A percentile compares a stretch with the other conserved stretches of the same genome.
phyloP scores from a whole-genome alignment of 139 green algal genomes.

The Volvox africanus region DNA sequence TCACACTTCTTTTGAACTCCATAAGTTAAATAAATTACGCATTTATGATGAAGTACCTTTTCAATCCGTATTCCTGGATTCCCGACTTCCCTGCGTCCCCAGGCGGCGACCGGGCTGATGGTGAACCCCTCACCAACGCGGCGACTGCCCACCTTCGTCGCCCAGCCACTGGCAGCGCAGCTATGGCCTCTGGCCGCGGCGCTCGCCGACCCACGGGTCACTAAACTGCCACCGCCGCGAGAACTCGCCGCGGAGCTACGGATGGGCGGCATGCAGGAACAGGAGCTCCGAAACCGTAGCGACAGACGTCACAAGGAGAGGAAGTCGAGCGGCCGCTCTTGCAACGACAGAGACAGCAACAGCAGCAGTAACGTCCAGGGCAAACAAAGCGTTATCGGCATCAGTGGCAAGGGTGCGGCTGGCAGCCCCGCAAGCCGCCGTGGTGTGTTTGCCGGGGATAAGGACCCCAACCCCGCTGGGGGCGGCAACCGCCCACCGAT shows the following conservation, averaged over 20 bases:
- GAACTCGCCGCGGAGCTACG: background rate
- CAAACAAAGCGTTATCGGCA: no score
- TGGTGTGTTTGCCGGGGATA: background rate
- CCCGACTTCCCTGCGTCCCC: background rate
- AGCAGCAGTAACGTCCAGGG: background rate
- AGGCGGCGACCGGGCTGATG: background rate
- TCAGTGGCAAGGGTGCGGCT: background rate
- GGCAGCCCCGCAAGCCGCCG: background rate
- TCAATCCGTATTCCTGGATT: no score
- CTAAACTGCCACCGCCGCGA: background rate
- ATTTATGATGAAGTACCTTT: no score
- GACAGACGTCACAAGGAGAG: no score
- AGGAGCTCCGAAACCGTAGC: background rate
- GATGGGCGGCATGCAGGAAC: background rate
- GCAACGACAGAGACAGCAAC: background rate
- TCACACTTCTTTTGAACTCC: no score
- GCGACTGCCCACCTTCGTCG: background rate
- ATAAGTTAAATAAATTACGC: no score
- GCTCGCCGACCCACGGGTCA: conserved; percentile 6
- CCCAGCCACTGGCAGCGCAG: conserved; percentile 11
- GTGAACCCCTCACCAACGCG: conserved; percentile 29
- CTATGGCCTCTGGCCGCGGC: conserved; percentile 37
- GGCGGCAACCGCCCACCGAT: background rate
- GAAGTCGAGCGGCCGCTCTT: no score
- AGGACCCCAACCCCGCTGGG: background rate